Conservation (phyloP, 2,329 filamentous ascomycete species). For the Aspergillus luchuensis region DNA sequence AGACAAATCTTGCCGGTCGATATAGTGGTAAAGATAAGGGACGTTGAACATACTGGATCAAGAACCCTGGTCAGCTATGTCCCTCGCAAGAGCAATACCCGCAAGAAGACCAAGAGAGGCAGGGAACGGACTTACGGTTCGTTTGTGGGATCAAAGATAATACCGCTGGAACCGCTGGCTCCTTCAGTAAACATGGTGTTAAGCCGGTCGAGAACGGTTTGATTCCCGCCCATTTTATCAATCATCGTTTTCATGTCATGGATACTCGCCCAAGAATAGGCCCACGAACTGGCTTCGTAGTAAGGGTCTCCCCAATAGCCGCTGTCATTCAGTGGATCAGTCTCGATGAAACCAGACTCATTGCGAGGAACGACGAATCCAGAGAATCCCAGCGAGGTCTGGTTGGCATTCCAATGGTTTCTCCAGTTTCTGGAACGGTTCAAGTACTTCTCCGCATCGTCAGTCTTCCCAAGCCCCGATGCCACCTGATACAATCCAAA, state of each 20-base stretch:
- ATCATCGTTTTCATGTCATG: conserved; percentile 64
- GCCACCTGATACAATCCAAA: conserved; percentile 69
- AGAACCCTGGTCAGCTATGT: no score
- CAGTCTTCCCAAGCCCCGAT: conserved; percentile 53
- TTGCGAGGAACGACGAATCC: conserved; percentile 69
- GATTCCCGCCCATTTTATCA: conserved; percentile 55
- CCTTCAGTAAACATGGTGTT: conserved; percentile 58
- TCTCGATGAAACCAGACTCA: conserved; percentile 51
- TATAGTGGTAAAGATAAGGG: conserved; percentile 70
- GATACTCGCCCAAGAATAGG: conserved; percentile 69
- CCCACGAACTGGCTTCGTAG: conserved; percentile 64
- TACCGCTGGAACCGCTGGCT: conserved; percentile 43
- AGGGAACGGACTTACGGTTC: conserved; percentile 55
- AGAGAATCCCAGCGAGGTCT: conserved; percentile 60
- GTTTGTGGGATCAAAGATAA: conserved; percentile 68
- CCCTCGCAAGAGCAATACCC: background rate
- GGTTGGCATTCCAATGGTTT: conserved; percentile 68
- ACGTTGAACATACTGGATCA: conserved; percentile 56
- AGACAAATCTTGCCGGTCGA: conserved; percentile 62
- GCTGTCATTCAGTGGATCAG: conserved; percentile 56
- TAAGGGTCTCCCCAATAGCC: conserved; percentile 66
- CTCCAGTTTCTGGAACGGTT: conserved; percentile 68
- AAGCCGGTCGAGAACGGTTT: conserved; percentile 46
- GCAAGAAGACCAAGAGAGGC: background rate
- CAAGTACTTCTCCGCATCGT: conserved; percentile 61